Percentiles rank a stretch among this genome's conserved stretches.
Conservation (phyloP, 1,139 yeast genomes). For the Meyerozyma sp. region DNA sequence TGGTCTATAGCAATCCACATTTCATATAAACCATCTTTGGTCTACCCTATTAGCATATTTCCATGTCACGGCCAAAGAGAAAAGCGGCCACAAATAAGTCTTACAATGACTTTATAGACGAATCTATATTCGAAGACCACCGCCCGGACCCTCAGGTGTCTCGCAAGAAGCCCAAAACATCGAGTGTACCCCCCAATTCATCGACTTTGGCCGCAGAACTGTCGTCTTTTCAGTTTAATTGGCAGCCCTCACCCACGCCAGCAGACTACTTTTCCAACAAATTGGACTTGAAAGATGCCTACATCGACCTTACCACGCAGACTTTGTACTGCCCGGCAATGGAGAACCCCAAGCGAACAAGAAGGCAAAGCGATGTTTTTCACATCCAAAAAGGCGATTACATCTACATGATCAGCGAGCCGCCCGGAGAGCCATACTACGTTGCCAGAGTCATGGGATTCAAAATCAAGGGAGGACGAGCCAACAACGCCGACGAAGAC, state of each 20-base stretch:
- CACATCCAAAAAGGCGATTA: slow-evolving; percentile 52
- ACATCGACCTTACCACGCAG: slow-evolving; percentile 26
- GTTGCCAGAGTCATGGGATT: slow-evolving; percentile 84
- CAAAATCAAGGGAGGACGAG: slow-evolving; percentile 28
- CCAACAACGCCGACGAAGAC: slow-evolving; percentile 1
- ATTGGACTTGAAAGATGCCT: slow-evolving; percentile 30
- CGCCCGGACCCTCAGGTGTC: slow-evolving; percentile 2
- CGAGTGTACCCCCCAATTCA: slow-evolving; percentile 2
- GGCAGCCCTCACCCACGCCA: slow-evolving; percentile 32
- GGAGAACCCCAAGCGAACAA: slow-evolving; percentile 11
- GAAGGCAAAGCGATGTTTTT: slow-evolving; percentile 13
- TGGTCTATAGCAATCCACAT: neutral
- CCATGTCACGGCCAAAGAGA: slow-evolving; percentile 33
- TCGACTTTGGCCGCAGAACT: slow-evolving; percentile 4
- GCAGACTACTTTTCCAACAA: slow-evolving; percentile 34
- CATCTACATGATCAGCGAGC: slow-evolving; percentile 84
- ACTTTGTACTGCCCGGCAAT: slow-evolving; percentile 33
- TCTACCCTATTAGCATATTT: neutral
- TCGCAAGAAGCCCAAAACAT: neutral
- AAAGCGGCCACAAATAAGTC: slow-evolving; percentile 42
- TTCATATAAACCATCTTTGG: neutral
- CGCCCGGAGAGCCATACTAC: slow-evolving; percentile 93
- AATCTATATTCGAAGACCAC: slow-evolving; percentile 23
- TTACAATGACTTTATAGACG: slow-evolving; percentile 36
- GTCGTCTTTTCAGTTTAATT: slow-evolving; percentile 25